phyloP scores from a whole-genome alignment of 176 grass and related monocot species.

The Neostapfia colusana region DNA sequence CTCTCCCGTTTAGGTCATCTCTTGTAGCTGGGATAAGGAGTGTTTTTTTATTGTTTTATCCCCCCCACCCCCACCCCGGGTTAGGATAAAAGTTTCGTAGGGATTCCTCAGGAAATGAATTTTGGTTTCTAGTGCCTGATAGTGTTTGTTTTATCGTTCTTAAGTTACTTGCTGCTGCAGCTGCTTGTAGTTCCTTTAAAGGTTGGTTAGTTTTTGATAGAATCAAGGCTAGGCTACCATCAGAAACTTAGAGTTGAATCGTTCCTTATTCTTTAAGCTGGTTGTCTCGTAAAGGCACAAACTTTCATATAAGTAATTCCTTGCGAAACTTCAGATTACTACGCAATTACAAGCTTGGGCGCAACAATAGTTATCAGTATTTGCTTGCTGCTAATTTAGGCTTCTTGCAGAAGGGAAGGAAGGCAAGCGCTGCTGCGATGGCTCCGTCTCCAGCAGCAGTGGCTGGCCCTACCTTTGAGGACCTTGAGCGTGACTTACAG shows the following conservation, averaged over 20 bases:
- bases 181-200: constrained; percentile 18
- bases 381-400: constrained; percentile 25
- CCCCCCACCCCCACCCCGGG: too few relatives aligned
- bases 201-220: not conserved
- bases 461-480: constrained; percentile 61
- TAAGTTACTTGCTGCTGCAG: constrained; percentile 31
- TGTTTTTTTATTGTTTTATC: not conserved
- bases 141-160: constrained; percentile 28
- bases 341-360: not conserved
- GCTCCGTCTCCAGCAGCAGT: constrained; percentile 37
- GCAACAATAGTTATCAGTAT: not conserved
- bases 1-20: not conserved
- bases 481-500: constrained; percentile 77
- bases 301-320: not conserved
- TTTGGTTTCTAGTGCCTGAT: not conserved
- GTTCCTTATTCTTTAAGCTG: not conserved
- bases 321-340: not conserved
- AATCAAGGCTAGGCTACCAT: not conserved
- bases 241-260: not conserved
- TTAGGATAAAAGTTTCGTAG: not conserved
- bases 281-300: not conserved
- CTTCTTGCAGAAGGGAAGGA: not conserved
- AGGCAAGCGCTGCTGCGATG: constrained; percentile 15
- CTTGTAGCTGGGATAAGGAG: not conserved
- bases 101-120: not conserved